Base-by-base conservation (phyloP, 768 basidiomycete genomes). In the Russula dissimulans region DNA sequence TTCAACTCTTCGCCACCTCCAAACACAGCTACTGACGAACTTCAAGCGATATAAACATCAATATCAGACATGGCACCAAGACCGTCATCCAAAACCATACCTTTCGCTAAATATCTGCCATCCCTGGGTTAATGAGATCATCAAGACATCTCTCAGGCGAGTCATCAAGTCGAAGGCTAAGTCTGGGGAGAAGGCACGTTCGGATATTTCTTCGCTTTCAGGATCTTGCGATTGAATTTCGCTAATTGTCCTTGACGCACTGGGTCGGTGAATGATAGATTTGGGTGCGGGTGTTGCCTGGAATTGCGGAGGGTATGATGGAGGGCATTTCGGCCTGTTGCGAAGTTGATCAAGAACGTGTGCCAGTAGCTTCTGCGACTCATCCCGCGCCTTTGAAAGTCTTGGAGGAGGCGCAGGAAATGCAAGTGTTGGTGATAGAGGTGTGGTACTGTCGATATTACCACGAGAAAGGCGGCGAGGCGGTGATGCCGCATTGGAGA, bases 331-430 rank as follows among this genome's bases (percentile, higher is more conserved):
- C 4, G 72, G 73, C 57, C 89, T 77, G 52, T 72, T 73, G 49
- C 81, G 78, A n/a, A 92, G 76, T 65, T 85, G 82, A 18, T 75
- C 75, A 15, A 91, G 73, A 32, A 89, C 74, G 68, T 86, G 82
- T 0, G 80, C 77, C 4, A 91, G 74, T 26, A 89, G 75, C 68
- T 90, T 90, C 51, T 82, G 79, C 9, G 84, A 81, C 69, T 89
- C 89, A 55, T 80, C 78, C 38, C 75, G 75, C 32, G 78, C 78
- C 63, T 77, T 78, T 55, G 69, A 71, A 32, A 65, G 57, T 7
- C 70, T 74, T 71, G 62, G 71, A 57, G 64, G 47, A 46, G 60
- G 64, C 7, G 45, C 38, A 38, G 68, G 58, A 45, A 64, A 58
- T 26, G 69, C 62, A 38, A 53, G 49, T 54, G 59, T 41, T 49